phyloP scores from a whole-genome alignment of 805 yeast genomes.

The Ogataea naganishii region DNA sequence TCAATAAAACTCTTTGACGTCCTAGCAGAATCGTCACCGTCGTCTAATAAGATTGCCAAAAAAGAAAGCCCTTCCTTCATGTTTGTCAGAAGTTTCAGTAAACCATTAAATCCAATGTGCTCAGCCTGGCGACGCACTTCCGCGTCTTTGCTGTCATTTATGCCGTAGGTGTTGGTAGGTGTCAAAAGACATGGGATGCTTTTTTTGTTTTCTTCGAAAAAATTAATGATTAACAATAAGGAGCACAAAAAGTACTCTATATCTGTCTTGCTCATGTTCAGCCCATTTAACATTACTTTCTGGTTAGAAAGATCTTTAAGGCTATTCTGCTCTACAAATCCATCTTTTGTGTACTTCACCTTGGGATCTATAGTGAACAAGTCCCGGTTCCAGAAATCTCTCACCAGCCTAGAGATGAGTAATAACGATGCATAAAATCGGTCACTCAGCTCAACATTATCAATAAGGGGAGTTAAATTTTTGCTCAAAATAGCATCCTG shows the following conservation, averaged over 20 bases:
- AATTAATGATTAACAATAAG: constrained; percentile 57
- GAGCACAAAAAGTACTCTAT: constrained; percentile 68
- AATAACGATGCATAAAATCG: constrained; percentile 83
- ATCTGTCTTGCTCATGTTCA: constrained; percentile 38
- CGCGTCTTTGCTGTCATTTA: constrained; percentile 31
- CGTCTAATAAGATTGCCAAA: constrained; percentile 72
- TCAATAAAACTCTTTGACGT: constrained; percentile 39
- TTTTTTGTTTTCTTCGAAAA: constrained; percentile 57
- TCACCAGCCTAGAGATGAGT: constrained; percentile 66
- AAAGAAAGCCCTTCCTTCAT: constrained; percentile 89
- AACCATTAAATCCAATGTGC: constrained; percentile 74
- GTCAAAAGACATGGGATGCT: constrained; percentile 53
- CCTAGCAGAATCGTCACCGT: constrained; percentile 34
- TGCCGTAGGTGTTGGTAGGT: constrained; percentile 43
- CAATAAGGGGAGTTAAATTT: constrained; percentile 35
- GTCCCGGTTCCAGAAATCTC: constrained; percentile 69
- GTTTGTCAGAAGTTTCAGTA: constrained; percentile 64
- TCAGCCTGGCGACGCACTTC: constrained; percentile 84
- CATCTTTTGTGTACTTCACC: constrained; percentile 24
- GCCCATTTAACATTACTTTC: constrained; percentile 31
- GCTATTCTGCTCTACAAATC: constrained; percentile 28
- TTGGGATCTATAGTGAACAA: constrained; percentile 41
- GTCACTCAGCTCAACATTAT: constrained; percentile 83
- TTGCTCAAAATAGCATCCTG: constrained; percentile 36
- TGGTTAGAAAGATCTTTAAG: constrained; percentile 31